Evolutionary conservation across 1,284 basidiomycete genomes (phyloP).

Genomic region (Apiotrichum laibachii): DNA sequence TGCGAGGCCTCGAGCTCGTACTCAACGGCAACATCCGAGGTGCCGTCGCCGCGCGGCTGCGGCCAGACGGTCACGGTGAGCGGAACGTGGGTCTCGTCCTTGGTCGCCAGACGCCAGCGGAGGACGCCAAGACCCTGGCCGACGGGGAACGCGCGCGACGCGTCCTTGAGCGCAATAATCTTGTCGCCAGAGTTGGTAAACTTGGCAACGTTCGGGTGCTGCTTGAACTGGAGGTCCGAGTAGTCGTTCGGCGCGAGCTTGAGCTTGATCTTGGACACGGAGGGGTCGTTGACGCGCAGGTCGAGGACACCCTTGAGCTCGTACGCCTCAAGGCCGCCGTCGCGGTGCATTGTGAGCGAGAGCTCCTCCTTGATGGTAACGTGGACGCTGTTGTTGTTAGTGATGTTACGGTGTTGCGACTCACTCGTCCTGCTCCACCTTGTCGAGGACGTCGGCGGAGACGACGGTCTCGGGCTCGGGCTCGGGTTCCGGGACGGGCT

Average conservation of each 20-base stretch:
- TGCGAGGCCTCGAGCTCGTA: conserved; percentile 89
- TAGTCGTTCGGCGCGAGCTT: conserved; percentile 65
- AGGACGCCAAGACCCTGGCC: conserved; percentile 80
- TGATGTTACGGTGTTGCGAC: conserved; percentile 18
- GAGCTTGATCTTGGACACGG: conserved; percentile 72
- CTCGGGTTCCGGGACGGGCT: conserved; percentile 53
- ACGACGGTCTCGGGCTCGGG: conserved; percentile 57
- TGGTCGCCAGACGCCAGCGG: conserved; percentile 87
- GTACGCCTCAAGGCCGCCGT: conserved; percentile 84
- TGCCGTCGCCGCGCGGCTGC: conserved; percentile 81
- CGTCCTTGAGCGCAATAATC: conserved; percentile 79
- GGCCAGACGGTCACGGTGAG: conserved; percentile 98
- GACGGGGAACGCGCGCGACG: conserved; percentile 79
- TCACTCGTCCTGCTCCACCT: conserved; percentile 74
- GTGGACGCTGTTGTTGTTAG: conserved; percentile 58
- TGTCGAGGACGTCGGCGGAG: conserved; percentile 63
- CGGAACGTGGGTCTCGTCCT: conserved; percentile 87
- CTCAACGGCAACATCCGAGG: conserved; percentile 90
- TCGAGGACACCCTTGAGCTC: conserved; percentile 94
- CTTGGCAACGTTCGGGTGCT: conserved; percentile 92
- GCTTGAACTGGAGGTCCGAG: conserved; percentile 83
- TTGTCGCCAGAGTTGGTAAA: conserved; percentile 61
- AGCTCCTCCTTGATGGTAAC: conserved; percentile 80
- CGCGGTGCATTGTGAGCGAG: conserved; percentile 74
- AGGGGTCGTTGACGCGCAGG: conserved; percentile 74